Base-by-base conservation (phyloP, 2,329 filamentous ascomycete species). In the Botrytis tulipae region DNA sequence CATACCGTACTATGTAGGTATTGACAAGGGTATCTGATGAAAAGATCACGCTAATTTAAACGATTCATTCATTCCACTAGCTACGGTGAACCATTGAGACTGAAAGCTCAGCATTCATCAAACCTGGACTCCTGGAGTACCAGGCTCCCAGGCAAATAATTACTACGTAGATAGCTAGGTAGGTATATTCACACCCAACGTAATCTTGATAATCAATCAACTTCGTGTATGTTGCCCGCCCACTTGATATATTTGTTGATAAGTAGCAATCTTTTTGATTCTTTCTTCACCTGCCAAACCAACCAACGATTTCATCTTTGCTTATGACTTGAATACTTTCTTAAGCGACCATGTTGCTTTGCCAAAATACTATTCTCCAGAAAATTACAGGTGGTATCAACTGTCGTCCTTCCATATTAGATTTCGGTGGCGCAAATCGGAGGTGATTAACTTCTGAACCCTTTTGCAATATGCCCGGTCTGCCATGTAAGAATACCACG, bases 381-480 rank as follows among this genome's bases (percentile, higher is more conserved):
- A 73, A 79, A 76, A 78, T 73, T 74, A 68, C 76, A 72, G 75
- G 75, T 75, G 65, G 73, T 75, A 78, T 74, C 76, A 76, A 75
- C 76, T 72, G 46, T 57, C 60, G 74, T 73, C 74, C 74, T 67
- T 73, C 70, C 75, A 61, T 69, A 63, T 61, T 63, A 76, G 75
- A 80, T 76, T 75, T 79, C 73, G 61, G 75, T 76, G 73, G 78
- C 74, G 73, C 73, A 73, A 66, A 65, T 71, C 73, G 60, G 71
- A 71, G 46, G 71, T 66, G 67, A 78, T 76, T 2, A 57, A 76
- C 73, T 72, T 54, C 60, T 44, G 60, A 29, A 29, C 66, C 72
- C 32, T 40, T 70, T 74, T 65, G 73, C 82, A 86, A 81, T 77
- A 88, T 89, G 87, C 87, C 87, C 80, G 85, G 87, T 76, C 83